These are phyloP conservation scores for Aegilops speltoides DNA, from an alignment of 176 grass and related monocot genomes.

Conservation along the genomic window DNA sequence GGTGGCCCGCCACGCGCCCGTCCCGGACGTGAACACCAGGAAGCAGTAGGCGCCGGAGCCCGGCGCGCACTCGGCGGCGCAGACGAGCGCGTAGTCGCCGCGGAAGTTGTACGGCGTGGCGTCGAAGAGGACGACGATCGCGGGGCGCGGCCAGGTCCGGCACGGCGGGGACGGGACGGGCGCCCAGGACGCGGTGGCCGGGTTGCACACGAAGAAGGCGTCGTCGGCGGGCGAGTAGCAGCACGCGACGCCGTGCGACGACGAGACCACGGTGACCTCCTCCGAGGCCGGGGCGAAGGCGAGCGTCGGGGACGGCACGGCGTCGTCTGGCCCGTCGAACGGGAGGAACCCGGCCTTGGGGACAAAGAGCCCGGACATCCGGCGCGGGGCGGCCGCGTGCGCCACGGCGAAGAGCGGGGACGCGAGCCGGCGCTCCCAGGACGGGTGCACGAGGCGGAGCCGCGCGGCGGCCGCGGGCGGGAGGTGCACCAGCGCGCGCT, in stretches of 20 bases:
- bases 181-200: slow-evolving; percentile 37
- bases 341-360: slow-evolving; percentile 1
- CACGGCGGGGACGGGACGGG: slow-evolving; percentile 39
- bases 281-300: slow-evolving; percentile 33
- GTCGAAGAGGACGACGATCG: slow-evolving; percentile 53
- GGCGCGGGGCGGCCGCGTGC: slow-evolving; percentile 37
- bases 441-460: slow-evolving; percentile 36
- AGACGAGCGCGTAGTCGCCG: slow-evolving; percentile 53
- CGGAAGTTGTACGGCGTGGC: slow-evolving; percentile 41
- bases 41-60: slow-evolving; percentile 33
- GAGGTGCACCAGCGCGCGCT: slow-evolving; percentile 47
- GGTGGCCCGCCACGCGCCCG: slow-evolving; percentile 42
- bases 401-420: slow-evolving; percentile 53
- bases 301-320: slow-evolving; percentile 31
- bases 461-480: slow-evolving; percentile 26
- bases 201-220: slow-evolving; percentile 51
- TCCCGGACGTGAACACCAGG: slow-evolving; percentile 37
- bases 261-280: slow-evolving; percentile 23
- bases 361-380: slow-evolving; percentile 35
- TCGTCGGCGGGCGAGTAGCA: slow-evolving; percentile 21
- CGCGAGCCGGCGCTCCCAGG: slow-evolving; percentile 27
- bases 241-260: slow-evolving; percentile 51
- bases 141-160: slow-evolving; percentile 29
- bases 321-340: slow-evolving; percentile 29
- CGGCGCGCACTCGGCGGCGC: slow-evolving; percentile 14